These are phyloP conservation scores for Ascochyta koolunga DNA, from an alignment of 2,329 filamentous ascomycete genomes.

Conservation along the genomic window DNA sequence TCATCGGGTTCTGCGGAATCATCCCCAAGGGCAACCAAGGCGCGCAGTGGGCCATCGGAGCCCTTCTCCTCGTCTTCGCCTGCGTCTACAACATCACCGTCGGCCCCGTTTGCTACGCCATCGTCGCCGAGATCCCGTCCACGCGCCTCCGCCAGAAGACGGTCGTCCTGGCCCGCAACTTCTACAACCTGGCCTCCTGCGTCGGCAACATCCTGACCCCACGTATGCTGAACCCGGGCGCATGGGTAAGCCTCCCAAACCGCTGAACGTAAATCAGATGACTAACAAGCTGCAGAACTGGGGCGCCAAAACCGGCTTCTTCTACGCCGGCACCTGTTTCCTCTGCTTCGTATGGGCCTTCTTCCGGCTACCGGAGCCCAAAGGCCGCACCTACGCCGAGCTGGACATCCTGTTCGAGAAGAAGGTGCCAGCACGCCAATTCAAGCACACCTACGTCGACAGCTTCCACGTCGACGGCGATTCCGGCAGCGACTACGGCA, in stretches of 20 bases:
- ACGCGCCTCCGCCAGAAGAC: conserved; percentile 89
- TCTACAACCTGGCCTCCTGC: conserved; percentile 79
- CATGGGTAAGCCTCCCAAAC: conserved; percentile 28
- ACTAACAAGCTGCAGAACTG: conserved; percentile 54
- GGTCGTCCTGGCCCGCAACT: conserved; percentile 79
- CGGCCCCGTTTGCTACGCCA: conserved; percentile 86
- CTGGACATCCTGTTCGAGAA: conserved; percentile 81
- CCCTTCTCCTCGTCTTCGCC: conserved; percentile 51
- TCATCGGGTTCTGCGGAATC: conserved; percentile 81
- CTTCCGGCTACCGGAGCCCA: conserved; percentile 80
- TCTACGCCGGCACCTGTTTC: conserved; percentile 82
- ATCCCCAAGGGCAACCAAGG: conserved; percentile 47
- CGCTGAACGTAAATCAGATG: background rate
- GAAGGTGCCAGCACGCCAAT: conserved; percentile 40
- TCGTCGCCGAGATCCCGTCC: conserved; percentile 83
- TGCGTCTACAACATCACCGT: conserved; percentile 85
- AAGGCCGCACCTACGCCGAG: conserved; percentile 81
- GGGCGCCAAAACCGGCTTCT: conserved; percentile 85
- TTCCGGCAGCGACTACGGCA: conserved; percentile 23
- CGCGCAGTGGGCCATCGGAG: conserved; percentile 53
- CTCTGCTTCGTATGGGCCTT: conserved; percentile 79
- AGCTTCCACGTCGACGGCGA: conserved; percentile 27
- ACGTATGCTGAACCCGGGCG: conserved; percentile 45
- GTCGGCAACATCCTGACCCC: conserved; percentile 63
- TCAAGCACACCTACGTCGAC: conserved; percentile 35